Percentiles rank a stretch among this genome's conserved stretches.
These are phyloP conservation scores for Neurospora terricola DNA, from an alignment of 495 filamentous ascomycete species.

Conservation along the genomic window DNA sequence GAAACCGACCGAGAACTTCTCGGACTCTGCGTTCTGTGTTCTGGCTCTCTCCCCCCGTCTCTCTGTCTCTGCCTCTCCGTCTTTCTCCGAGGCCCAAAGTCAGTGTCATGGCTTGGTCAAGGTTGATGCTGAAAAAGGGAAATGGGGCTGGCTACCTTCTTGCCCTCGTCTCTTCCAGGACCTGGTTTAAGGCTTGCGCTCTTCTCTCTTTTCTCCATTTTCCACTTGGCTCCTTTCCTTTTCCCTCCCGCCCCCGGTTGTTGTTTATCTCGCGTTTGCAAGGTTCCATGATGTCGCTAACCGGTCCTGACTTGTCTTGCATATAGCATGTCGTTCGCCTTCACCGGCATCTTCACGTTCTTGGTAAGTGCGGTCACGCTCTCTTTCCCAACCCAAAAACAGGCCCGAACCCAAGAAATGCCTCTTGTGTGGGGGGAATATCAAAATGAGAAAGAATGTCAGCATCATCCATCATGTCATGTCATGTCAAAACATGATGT, in stretches of 20 bases:
- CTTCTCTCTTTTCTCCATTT: background rate
- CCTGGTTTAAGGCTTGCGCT: background rate
- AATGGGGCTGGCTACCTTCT: background rate
- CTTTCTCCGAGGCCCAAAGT: background rate
- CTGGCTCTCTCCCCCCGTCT: background rate
- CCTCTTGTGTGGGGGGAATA: background rate
- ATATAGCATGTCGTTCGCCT: conserved; percentile 62
- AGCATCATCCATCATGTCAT: background rate
- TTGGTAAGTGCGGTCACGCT: conserved; percentile 35
- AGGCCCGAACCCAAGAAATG: background rate
- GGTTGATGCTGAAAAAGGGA: background rate
- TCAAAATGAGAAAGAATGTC: background rate
- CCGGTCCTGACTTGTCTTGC: conserved; percentile 14
- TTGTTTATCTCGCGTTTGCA: conserved; percentile 6
- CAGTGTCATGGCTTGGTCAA: background rate
- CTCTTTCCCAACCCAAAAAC: background rate
- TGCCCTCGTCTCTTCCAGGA: background rate
- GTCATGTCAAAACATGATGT: background rate
- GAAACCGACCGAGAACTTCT: background rate
- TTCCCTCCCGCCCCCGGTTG: background rate
- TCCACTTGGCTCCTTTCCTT: background rate
- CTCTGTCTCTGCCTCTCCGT: background rate
- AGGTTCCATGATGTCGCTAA: conserved; percentile 19
- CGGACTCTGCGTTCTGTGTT: background rate
- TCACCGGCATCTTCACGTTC: conserved; percentile 86